These are phyloP conservation scores for Cytospora leucostoma DNA, from an alignment of 2,329 filamentous ascomycete genomes.

Conservation along the genomic window DNA sequence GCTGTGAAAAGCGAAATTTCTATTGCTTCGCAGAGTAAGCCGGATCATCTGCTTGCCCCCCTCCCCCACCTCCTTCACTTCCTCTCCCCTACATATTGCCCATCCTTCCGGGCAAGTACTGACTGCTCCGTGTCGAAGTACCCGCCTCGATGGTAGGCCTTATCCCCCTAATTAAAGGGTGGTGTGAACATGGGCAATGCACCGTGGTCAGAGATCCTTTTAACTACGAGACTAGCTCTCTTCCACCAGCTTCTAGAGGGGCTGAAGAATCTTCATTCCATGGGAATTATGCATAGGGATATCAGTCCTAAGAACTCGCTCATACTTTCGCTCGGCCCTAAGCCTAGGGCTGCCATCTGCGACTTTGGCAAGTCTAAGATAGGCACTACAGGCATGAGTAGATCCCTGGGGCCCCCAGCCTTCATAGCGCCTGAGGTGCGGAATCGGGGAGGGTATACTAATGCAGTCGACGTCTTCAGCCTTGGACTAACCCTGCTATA, in stretches of 20 bases:
- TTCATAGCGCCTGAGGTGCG: conserved; percentile 1
- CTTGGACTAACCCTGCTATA: conserved; percentile 3
- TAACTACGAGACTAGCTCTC: conserved; percentile 15
- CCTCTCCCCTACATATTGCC: no score
- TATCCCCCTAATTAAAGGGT: conserved; percentile 22
- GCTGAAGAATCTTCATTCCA: conserved; percentile 21
- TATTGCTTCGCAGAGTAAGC: not conserved
- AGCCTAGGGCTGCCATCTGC: conserved; percentile 22
- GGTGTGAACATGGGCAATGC: conserved; percentile 12
- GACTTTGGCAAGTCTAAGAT: conserved; percentile 20
- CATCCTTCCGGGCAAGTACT: no score
- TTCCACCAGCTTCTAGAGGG: conserved; percentile 24
- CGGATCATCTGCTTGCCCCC: no score
- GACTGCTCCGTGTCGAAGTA: conserved; percentile 6
- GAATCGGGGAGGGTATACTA: not conserved
- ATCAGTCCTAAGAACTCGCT: conserved; percentile 27
- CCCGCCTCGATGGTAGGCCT: not conserved
- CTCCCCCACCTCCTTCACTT: not conserved
- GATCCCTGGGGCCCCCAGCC: not conserved
- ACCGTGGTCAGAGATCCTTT: conserved; percentile 12
- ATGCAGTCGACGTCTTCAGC: conserved; percentile 7
- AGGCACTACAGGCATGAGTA: not conserved
- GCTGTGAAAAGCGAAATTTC: not conserved
- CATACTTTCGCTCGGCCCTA: conserved; percentile 11
- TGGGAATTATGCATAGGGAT: conserved; percentile 24